Conservation (phyloP, 2,329 filamentous ascomycete species). For the Zymoseptoria tritici region DNA sequence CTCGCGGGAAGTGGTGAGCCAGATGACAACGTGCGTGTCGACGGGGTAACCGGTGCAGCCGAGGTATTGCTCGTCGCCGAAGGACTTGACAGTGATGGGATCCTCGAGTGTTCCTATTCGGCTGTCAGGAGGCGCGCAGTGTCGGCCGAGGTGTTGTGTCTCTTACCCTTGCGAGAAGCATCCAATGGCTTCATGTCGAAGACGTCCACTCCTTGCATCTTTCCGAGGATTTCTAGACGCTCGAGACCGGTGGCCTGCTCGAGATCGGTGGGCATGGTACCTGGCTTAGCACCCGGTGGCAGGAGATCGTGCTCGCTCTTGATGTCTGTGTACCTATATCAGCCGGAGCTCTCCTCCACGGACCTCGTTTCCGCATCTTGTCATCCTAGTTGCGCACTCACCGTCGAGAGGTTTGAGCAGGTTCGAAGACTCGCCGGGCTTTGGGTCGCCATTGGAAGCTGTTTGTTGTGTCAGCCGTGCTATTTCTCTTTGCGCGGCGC, state of each 20-base stretch:
- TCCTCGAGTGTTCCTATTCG: slow-evolving; percentile 71
- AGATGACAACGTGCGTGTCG: slow-evolving; percentile 84
- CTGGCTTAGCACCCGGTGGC: slow-evolving; percentile 70
- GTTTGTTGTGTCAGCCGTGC: slow-evolving; percentile 5
- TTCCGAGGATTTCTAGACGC: slow-evolving; percentile 96
- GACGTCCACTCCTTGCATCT: slow-evolving; percentile 96
- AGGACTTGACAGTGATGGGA: slow-evolving; percentile 84
- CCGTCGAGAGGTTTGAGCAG: slow-evolving; percentile 41
- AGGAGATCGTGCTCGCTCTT: slow-evolving; percentile 74
- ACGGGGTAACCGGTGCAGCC: slow-evolving; percentile 92
- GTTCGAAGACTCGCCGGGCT: slow-evolving; percentile 31
- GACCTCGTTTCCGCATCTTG: neutral
- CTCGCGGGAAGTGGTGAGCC: slow-evolving; percentile 81
- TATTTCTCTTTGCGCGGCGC: slow-evolving; percentile 8
- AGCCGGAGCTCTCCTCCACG: slow-evolving; percentile 8
- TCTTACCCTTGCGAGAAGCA: slow-evolving; percentile 72
- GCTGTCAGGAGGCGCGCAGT: neutral
- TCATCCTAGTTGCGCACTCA: slow-evolving; percentile 23
- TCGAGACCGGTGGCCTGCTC: slow-evolving; percentile 96
- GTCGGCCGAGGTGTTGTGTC: neutral
- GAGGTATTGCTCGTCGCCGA: slow-evolving; percentile 90
- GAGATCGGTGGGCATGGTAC: slow-evolving; percentile 85
- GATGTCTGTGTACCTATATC: slow-evolving; percentile 57
- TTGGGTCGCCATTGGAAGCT: slow-evolving; percentile 25
- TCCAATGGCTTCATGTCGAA: slow-evolving; percentile 98